phyloP scores from a whole-genome alignment of 2,329 filamentous ascomycete genomes.

The Botryotinia convoluta region DNA sequence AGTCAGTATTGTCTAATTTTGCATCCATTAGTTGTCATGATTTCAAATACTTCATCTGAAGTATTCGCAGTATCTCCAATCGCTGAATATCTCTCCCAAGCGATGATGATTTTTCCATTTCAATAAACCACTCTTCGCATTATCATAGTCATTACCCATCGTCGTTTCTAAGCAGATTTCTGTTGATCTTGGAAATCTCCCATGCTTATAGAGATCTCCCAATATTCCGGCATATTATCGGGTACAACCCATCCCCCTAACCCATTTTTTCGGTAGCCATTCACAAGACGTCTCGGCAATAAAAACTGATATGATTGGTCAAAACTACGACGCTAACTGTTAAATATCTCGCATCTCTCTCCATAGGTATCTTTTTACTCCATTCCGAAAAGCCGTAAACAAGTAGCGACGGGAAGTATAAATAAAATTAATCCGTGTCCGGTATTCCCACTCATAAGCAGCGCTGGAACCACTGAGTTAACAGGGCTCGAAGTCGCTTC shows the following conservation, averaged over 20 bases:
- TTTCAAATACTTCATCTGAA: background rate
- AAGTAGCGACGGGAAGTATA: background rate
- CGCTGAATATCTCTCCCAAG: background rate
- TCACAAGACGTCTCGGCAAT: background rate
- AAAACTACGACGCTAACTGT: background rate
- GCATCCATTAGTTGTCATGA: background rate
- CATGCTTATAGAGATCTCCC: background rate
- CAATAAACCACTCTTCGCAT: background rate
- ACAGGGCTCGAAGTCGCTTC: background rate
- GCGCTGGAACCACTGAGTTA: constrained; percentile 3
- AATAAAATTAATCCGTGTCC: constrained; percentile 3
- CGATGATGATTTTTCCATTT: background rate
- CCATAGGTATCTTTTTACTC: background rate
- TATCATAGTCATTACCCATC: background rate
- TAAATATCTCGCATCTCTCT: background rate
- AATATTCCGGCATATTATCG: background rate
- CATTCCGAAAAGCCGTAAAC: background rate
- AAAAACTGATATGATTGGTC: background rate
- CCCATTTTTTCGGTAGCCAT: background rate
- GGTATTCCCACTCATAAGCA: background rate
- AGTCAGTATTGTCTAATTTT: background rate
- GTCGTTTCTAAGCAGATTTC: background rate
- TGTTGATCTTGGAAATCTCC: background rate
- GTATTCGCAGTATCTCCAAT: background rate
- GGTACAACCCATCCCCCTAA: background rate